Base-by-base conservation (phyloP, 1,284 basidiomycete species). In the Sanghuangporus weigelae region DNA sequence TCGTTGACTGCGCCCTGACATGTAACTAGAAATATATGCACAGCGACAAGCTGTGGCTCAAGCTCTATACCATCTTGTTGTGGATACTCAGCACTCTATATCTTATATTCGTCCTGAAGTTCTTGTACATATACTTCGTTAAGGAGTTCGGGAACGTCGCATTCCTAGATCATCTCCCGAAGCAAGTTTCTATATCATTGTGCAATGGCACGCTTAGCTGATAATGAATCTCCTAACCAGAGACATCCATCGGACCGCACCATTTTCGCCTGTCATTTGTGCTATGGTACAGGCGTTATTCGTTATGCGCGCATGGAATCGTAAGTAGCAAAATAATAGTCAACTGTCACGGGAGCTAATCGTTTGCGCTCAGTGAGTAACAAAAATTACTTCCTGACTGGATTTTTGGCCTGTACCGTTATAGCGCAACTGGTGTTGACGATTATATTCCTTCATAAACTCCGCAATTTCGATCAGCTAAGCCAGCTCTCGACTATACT, bases 1-100 rank as follows among this genome's bases (percentile, higher is more conserved):
- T 44, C 42, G 4, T 3, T 16, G 38, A n/a, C 19, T 48, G 11
- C 1, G 38, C n/a, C 26, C 6, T 60, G 16, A 46, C 38, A n/a
- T 51, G 36, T 26, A 39, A 7, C 7, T 12, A 63, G 57, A 59
- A 44, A 46, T 64, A 60, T 40, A n/a, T 39, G 26, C 39, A 46
- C 16, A 36, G 16, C 23, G 63, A 64, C 36, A 53, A 26, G n/a
- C 35, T 50, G 12, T 26, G 19, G 35, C 44, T 62, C n/a, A 39
- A 64, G 44, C 10, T 35, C 19, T 49, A 59, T 31, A 58, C 60
- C 16, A 23, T 64, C 36, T 19, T 64, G 4, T 19, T 64, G 14
- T 60, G 59, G 55, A 39, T 54, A 14, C 56, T 65, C 5, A 60
- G 62, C 40, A 58, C 60, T 16, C 36, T 49, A 5, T 60, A 65